phyloP scores from a whole-genome alignment of 2,329 filamentous ascomycete genomes.

The Onygena corvina region DNA sequence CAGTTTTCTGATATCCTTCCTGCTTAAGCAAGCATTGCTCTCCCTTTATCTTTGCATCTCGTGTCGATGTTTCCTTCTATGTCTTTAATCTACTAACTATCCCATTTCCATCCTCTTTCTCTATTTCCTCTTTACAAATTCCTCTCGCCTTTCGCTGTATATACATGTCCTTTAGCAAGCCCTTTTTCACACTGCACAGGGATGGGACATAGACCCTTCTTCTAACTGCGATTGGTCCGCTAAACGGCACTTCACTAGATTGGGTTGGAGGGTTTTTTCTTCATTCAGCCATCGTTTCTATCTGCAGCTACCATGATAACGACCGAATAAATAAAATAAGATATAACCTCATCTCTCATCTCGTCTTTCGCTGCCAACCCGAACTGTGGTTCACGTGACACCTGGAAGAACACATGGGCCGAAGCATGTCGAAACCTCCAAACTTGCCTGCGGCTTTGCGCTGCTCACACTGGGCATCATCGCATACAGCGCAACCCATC shows the following conservation, averaged over 20 bases:
- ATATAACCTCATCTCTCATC: not conserved
- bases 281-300: not conserved
- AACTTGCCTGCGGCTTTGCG: not conserved
- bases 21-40: slow-evolving; percentile 3
- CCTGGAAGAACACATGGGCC: not conserved
- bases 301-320: not conserved
- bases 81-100: slow-evolving; percentile 8
- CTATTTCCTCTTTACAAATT: not conserved
- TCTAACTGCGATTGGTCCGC: not conserved
- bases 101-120: slow-evolving; percentile 7
- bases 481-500: not conserved
- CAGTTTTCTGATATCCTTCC: slow-evolving; percentile 1
- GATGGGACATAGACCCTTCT: not conserved
- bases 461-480: not conserved
- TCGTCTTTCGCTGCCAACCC: not conserved
- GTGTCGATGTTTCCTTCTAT: slow-evolving; percentile 7
- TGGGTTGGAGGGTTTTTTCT: not conserved
- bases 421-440: not conserved
- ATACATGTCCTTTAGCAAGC: not conserved
- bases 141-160: not conserved
- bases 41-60: not conserved
- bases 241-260: slow-evolving; percentile 2
- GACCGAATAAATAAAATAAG: not conserved
- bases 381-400: not conserved
- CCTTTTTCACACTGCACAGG: not conserved